These are phyloP conservation scores for Aspergillus proliferans DNA, from an alignment of 2,329 filamentous ascomycete genomes.

Conservation along the genomic window DNA sequence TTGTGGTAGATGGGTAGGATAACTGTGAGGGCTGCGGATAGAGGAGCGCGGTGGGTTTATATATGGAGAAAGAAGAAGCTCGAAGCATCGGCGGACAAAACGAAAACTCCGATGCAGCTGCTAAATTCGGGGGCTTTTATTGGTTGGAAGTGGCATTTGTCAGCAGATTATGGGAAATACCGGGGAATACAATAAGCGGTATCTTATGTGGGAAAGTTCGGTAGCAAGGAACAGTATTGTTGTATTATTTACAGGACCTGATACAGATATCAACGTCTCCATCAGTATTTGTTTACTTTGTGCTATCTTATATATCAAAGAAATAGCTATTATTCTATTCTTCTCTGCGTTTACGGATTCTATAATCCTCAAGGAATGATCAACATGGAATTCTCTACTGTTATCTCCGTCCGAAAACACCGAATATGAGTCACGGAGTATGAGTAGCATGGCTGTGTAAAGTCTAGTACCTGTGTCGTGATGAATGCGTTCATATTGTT, in stretches of 20 bases:
- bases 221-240: not conserved
- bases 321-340: not conserved
- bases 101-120: slow-evolving; percentile 21
- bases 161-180: not conserved
- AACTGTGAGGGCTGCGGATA: slow-evolving; percentile 19
- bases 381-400: not conserved
- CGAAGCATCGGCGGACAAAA: slow-evolving; percentile 18
- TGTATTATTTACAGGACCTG: not conserved
- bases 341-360: not conserved
- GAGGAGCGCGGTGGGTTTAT: slow-evolving; percentile 12
- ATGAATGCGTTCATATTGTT: too few species aligned
- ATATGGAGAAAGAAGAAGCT: slow-evolving; percentile 16
- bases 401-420: not conserved
- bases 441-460: too few species aligned
- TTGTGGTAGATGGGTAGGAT: slow-evolving; percentile 13
- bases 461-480: too few species aligned
- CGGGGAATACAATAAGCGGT: slow-evolving; percentile 1
- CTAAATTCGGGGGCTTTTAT: slow-evolving; percentile 5
- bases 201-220: not conserved
- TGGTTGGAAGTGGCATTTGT: slow-evolving; percentile 8
- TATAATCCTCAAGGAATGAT: not conserved
- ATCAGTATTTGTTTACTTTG: too few species aligned
- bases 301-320: too few species aligned
- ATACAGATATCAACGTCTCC: not conserved
- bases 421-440: not conserved